Evolutionary conservation across 208 protist genomes (phyloP), one percentile per base, ranked within the genome.

Genomic region (Wallacemonas sp.): DNA sequence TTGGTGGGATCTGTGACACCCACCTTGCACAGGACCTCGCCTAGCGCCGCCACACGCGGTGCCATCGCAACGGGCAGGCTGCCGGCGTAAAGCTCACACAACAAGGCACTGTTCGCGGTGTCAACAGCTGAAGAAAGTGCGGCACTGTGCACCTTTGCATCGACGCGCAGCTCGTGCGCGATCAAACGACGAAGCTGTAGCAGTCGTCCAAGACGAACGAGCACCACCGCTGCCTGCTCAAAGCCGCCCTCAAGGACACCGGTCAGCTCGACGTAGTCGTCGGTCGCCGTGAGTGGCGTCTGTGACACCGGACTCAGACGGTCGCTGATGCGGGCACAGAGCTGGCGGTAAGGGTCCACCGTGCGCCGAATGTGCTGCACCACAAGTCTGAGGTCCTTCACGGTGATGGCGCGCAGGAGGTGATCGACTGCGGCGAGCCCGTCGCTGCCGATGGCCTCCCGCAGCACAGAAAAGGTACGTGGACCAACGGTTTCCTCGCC

Each of bases 331-430:
- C 54, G 65, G 33, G 26, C 34, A 19, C 36, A 71, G 24, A 39
- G 17, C 53, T 22, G 69, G 62, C 30, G 71, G 72, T 33, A 67
- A 19, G 59, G 44, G 33, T 64, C 68, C 19, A 76, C 33, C 17
- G 44, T 33, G 3, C 36, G 41, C 2, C 63, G 61, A 58, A 93
- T 73, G 1, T 54, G 55, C 19, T 66, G 53, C 34, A 91, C 46
- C 19, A 83, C 72, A 9, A 80, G 22, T 60, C 97, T 83, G 26
- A 98, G 60, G 53, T 97, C 88, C 24, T 93, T 94, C 13, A 93
- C 94, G 22, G 93, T 81, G 54, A 98, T 93, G 68, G 97, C 98
- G 63, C 82, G 88, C 8, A 98, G 69, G 10, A 98, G 76, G 24
- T 81, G 68, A 67, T 98, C 96, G 1, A 96, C 63, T 48, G 81